Evolutionary conservation across 2,329 filamentous ascomycete species (phyloP).

Genomic region (Cordyceps farinosa): DNA sequence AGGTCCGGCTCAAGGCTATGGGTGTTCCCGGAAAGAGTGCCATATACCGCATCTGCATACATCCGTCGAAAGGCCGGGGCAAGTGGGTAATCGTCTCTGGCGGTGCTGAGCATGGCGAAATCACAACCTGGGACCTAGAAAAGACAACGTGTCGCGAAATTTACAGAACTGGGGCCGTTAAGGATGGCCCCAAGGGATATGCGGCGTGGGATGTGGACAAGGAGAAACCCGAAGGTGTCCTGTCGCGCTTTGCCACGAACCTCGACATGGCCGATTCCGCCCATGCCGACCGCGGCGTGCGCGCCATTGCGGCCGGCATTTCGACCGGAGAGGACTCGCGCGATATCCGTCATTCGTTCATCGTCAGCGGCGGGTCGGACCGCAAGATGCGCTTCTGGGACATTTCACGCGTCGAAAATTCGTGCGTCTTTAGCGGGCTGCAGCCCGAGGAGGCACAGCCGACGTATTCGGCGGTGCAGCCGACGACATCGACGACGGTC

Average conservation of each 20-base stretch:
- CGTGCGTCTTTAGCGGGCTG: constrained; percentile 75
- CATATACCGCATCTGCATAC: constrained; percentile 75
- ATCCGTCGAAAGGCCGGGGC: constrained; percentile 73
- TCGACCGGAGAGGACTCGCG: constrained; percentile 67
- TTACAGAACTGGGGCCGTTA: constrained; percentile 66
- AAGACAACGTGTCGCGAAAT: constrained; percentile 85
- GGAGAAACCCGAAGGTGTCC: constrained; percentile 80
- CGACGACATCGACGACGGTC: constrained; percentile 59
- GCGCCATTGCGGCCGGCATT: constrained; percentile 69
- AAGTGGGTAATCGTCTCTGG: constrained; percentile 87
- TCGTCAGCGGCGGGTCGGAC: constrained; percentile 84
- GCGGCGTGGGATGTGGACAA: constrained; percentile 88
- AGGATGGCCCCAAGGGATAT: constrained; percentile 63
- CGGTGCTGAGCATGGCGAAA: constrained; percentile 80
- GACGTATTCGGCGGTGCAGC: constrained; percentile 64
- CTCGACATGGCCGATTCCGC: constrained; percentile 58
- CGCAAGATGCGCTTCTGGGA: constrained; percentile 96
- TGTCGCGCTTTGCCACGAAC: constrained; percentile 76
- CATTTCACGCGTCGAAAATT: constrained; percentile 71
- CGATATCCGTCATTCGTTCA: constrained; percentile 74
- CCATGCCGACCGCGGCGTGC: constrained; percentile 63
- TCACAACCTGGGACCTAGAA: constrained; percentile 94
- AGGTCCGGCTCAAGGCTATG: constrained; percentile 81
- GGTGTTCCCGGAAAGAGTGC: constrained; percentile 76
- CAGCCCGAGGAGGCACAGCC: constrained; percentile 67